Base-by-base conservation (phyloP, 352 stramenopile genomes). In the Globisporangium parvum region DNA sequence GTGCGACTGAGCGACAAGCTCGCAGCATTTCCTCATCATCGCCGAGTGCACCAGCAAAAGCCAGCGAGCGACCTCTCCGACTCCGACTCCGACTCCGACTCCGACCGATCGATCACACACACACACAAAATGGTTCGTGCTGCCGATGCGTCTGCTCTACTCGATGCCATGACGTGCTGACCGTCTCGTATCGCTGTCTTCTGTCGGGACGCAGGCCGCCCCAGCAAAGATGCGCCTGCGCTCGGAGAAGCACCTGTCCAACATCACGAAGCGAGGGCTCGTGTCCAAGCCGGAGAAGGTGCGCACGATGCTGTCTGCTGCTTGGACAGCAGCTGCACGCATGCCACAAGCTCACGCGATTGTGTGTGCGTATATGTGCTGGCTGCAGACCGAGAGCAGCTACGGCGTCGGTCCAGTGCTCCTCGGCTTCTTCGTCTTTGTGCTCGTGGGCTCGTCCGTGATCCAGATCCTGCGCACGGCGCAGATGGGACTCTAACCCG, bases 341-440 rank as follows among this genome's bases (percentile, higher is more conserved):
- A 20, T 45, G 18, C 15, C 39, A 21, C 15, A 45, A 21, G 21
- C 14, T 21, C 39, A 37, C 31, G 31, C 8, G 18, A 45, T 21
- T 37, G 28, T 47, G 21, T 47, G 26, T 31, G 26, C 24, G 10
- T 41, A 6, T 31, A 6, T 31, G 26, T 31, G 26, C 6, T 31
- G 3, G 50, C 60, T 88, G 73, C 73, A 91, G 49, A 55, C 41
- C 55, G 71, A 87, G 46, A 80, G 67, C 42, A 71, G 77, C n/a
- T 93, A 88, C 66, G 73, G 74, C 26, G 51, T 95, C 20, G 86
- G 86, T 20, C 86, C 86, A 37, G 53, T 91, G 45, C 73, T 95
- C 3, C 54, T 95, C 50, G 86, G 78, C 37, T 93, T 95, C 68
- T 91, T 95, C 60, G 65, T 94, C 44, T 95, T 95, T 42, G 81